Conservation (phyloP, 2,329 filamentous ascomycete species). For the Dactylellina leptospora region DNA sequence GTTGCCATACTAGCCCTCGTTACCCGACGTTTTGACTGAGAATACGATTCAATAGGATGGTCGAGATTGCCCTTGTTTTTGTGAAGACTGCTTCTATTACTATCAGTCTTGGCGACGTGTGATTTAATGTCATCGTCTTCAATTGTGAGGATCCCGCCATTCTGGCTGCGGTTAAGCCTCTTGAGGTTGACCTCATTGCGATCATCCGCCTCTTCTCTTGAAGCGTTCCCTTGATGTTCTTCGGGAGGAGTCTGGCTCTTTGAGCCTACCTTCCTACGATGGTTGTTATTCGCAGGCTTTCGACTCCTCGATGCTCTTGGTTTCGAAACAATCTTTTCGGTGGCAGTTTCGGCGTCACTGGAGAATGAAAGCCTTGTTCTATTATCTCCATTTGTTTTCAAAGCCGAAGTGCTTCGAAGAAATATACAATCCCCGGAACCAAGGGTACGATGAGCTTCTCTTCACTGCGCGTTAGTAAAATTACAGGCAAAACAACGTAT, state of each 20-base stretch:
- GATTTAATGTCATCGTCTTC: conserved; percentile 59
- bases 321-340: conserved; percentile 58
- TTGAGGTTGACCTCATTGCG: conserved; percentile 11
- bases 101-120: too few relatives aligned
- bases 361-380: neutral
- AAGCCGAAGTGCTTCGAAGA: neutral
- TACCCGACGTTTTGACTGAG: conserved; percentile 34
- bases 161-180: conserved; percentile 64
- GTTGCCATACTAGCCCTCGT: conserved; percentile 46
- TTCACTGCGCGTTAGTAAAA: conserved; percentile 7
- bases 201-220: neutral
- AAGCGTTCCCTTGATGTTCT: conserved; percentile 57
- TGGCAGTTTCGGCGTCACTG: neutral
- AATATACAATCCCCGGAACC: conserved; percentile 35
- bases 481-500: conserved; percentile 52
- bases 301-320: conserved; percentile 61
- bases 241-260: conserved; percentile 28
- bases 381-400: neutral
- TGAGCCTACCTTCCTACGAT: conserved; percentile 56
- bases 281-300: conserved; percentile 23
- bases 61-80: too few relatives aligned
- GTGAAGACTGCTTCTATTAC: too few relatives aligned
- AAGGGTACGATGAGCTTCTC: conserved; percentile 25
- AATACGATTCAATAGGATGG: too few relatives aligned
- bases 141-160: conserved; percentile 65